Base-by-base conservation (phyloP, 495 filamentous ascomycete genomes). In the Penicillium longicatenatum region DNA sequence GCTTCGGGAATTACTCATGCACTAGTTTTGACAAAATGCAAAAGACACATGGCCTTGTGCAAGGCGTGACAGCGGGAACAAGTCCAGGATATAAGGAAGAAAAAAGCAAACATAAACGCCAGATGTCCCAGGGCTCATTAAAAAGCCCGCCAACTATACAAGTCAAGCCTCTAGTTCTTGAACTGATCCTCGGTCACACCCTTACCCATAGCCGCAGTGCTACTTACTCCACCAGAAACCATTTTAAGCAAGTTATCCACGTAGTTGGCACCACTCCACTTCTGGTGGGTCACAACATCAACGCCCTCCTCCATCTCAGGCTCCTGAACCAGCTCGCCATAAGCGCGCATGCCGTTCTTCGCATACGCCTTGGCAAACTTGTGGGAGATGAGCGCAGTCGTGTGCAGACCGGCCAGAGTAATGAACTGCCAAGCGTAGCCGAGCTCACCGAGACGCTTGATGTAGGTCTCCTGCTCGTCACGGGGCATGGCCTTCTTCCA, bases 391-490 rank as follows among this genome's bases (percentile, higher is more conserved):
- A 98, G 83, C 20, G 94, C 94, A 6, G 91, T 96, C 29, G 90
- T 96, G 81, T 98, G 95, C 64, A 98, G 82, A 57, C 94, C 95
- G n/a, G 93, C 94, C 33, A 98, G 86, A 30, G 95, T 98, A 80
- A 98, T 98, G 85, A 98, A 98, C 75, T 98, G 94, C 94, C 94
- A 98, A 82, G 89, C 95, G 84, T 97, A 98, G 47, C 94, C 94
- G 30, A 98, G 85, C 42, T 76, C 72, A 54, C 86, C 91, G 39
- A 98, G 88, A 20, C 93, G 90, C 58, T 86, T 77, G 79, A 98
- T 98, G 78, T 97, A 98, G 20, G 95, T 98, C 76, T 96, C 90
- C 75, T 98, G 95, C 71, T 98, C 95, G 45, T 86, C 80, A 61
- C 88, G 84, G 26, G 90, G 80, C 95, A 98, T 98, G 69, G 95